phyloP scores from a whole-genome alignment of 2,329 filamentous ascomycete genomes.

The Xylariaceae sp. region DNA sequence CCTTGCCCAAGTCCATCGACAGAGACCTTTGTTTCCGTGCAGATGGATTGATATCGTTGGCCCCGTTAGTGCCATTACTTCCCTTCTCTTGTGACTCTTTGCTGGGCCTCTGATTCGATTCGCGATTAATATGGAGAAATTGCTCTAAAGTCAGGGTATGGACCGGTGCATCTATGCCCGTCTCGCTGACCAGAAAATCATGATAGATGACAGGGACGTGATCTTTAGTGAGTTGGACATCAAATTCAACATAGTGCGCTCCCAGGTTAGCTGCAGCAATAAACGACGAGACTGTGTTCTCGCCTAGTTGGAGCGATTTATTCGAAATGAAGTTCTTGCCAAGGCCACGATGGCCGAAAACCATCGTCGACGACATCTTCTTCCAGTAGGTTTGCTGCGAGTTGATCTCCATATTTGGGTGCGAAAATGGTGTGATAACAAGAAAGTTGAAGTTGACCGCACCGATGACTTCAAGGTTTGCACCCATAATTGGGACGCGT shows the following conservation, averaged over 20 bases:
- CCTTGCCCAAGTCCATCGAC: slow-evolving; percentile 56
- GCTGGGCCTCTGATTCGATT: slow-evolving; percentile 48
- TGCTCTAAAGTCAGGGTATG: slow-evolving; percentile 94
- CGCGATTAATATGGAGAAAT: slow-evolving; percentile 83
- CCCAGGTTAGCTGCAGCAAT: slow-evolving; percentile 94
- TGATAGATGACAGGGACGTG: slow-evolving; percentile 98
- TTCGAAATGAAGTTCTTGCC: slow-evolving; percentile 88
- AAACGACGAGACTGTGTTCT: slow-evolving; percentile 95
- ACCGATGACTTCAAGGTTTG: slow-evolving; percentile 86
- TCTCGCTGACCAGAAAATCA: slow-evolving; percentile 96
- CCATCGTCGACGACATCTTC: slow-evolving; percentile 85
- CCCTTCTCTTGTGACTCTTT: slow-evolving; percentile 31
- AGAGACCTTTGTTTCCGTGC: slow-evolving; percentile 52
- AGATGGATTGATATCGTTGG: slow-evolving; percentile 34
- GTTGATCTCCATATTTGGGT: slow-evolving; percentile 91
- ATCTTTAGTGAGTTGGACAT: slow-evolving; percentile 98
- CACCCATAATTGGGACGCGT: slow-evolving; percentile 86
- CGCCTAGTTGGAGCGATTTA: slow-evolving; percentile 88
- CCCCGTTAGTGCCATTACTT: slow-evolving; percentile 31
- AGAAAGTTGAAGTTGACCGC: slow-evolving; percentile 96
- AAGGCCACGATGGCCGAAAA: slow-evolving; percentile 71
- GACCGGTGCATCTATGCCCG: slow-evolving; percentile 93
- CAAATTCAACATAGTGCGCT: slow-evolving; percentile 74
- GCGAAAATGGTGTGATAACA: slow-evolving; percentile 90
- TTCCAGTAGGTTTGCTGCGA: slow-evolving; percentile 96